These are phyloP conservation scores for Bipolaris sorokiniana DNA, from an alignment of 2,329 filamentous ascomycete genomes.

Conservation along the genomic window DNA sequence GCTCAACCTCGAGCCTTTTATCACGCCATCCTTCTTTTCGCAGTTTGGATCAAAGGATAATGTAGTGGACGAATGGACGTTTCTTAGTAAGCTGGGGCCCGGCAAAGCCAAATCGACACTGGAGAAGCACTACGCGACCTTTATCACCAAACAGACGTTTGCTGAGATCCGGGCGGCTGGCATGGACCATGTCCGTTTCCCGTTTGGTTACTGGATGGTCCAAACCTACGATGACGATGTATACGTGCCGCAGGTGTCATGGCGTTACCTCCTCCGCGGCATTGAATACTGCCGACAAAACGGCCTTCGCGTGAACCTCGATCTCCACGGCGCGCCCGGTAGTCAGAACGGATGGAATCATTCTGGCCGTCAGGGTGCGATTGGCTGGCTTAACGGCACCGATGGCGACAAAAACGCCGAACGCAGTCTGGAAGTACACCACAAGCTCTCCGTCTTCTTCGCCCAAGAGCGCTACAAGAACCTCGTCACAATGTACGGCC, in stretches of 20 bases:
- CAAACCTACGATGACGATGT: slow-evolving; percentile 83
- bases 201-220: slow-evolving; percentile 94
- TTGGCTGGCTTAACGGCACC: slow-evolving; percentile 91
- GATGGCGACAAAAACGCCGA: slow-evolving; percentile 79
- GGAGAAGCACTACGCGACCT: slow-evolving; percentile 91
- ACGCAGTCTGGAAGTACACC: slow-evolving; percentile 84
- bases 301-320: slow-evolving; percentile 89
- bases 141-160: slow-evolving; percentile 85
- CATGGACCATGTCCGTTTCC: slow-evolving; percentile 95
- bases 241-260: slow-evolving; percentile 84
- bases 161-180: slow-evolving; percentile 83
- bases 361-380: slow-evolving; percentile 78
- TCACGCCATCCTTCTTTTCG: slow-evolving; percentile 88
- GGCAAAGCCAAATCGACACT: slow-evolving; percentile 68
- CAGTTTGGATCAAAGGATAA: slow-evolving; percentile 65
- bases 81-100: slow-evolving; percentile 72
- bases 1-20: slow-evolving; percentile 93
- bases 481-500: slow-evolving; percentile 88
- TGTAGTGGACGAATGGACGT: slow-evolving; percentile 87
- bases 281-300: slow-evolving; percentile 96
- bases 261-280: slow-evolving; percentile 88
- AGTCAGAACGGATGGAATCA: slow-evolving; percentile 99
- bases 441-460: slow-evolving; percentile 89
- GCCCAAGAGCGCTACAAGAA: slow-evolving; percentile 91
- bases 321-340: slow-evolving; percentile 88